Base-by-base conservation (phyloP, 1,284 basidiomycete species). In the Rhodotorula sp. region DNA sequence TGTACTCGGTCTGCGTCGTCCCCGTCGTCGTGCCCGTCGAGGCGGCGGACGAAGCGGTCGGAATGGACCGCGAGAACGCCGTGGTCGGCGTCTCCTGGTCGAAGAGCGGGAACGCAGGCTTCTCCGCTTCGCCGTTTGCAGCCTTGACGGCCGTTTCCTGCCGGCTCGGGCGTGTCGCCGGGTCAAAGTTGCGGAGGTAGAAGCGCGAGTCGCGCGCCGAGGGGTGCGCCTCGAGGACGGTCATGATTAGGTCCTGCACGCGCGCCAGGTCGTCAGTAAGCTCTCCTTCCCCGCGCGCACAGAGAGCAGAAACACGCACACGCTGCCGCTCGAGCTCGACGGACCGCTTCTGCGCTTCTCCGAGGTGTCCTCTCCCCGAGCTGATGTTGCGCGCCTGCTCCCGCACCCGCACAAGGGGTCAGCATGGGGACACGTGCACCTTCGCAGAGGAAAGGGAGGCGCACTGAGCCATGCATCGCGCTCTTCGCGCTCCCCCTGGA, bases 151-250 rank as follows among this genome's bases (percentile, higher is more conserved):
- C 1, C 66, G 22, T 56, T 9, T 21, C 51, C 48, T 36, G 63
- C 21, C 13, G 39, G 22, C 67, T 53, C 13, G 71, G 73, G 51
- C 78, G 78, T 29, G 80, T 85, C 56, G 85, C 87, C 59, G 83
- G 83, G 21, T 83, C 84, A 75, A 99, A 98, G 44, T 89, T 91
- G 55, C 89, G 90, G 25, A 97, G 87, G 82, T 97, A 99, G 1
- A 89, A 88, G 70, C 89, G 90, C 53, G 93, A 91, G 82, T 99
- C 97, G 77, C 97, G 86, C 67, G 90, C 83, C 3, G 96, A 97
- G 17, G 97, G 95, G 72, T 93, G 94, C 50, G 97, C 91, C 75
- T 91, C 89, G 66, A 99, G 86, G 78, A 99, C 91, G 61, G 94
- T 96, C 65, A 99, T 84, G 81, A 99, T 96, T 80, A 99, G 95